Percentiles rank a stretch among this genome's conserved stretches.
phyloP scores from a whole-genome alignment of 129 eudicot genomes.

The Pulicaria dysenterica region DNA sequence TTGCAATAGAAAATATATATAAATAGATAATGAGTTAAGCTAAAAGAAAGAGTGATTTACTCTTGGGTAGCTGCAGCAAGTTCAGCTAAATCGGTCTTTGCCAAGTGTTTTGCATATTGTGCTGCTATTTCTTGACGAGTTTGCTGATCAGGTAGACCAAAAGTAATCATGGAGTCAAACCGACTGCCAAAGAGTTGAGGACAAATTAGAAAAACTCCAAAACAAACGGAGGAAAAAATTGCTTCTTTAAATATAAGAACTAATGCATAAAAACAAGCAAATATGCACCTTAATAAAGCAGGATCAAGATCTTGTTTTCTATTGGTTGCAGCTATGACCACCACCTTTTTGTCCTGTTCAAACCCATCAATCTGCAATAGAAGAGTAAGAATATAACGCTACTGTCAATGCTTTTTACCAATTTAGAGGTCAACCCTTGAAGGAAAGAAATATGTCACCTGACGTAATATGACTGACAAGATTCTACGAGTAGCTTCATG shows the following conservation, averaged over 20 bases:
- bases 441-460: slow-evolving; percentile 46
- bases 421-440: neutral
- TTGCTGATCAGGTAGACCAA: slow-evolving; percentile 84
- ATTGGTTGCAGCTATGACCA: slow-evolving; percentile 95
- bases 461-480: slow-evolving; percentile 86
- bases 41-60: slow-evolving; percentile 43
- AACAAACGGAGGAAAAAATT: neutral
- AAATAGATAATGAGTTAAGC: neutral
- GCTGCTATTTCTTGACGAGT: slow-evolving; percentile 88
- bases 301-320: slow-evolving; percentile 98
- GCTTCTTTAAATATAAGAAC: neutral
- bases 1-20: neutral
- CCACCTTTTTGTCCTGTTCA: slow-evolving; percentile 98
- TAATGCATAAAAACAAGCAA: slow-evolving; percentile 11
- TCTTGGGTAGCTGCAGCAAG: slow-evolving; percentile 72
- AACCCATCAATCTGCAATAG: slow-evolving; percentile 88
- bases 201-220: slow-evolving; percentile 13
- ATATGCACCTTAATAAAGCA: slow-evolving; percentile 77
- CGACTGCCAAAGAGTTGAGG: slow-evolving; percentile 55
- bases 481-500: slow-evolving; percentile 98
- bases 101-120: slow-evolving; percentile 92
- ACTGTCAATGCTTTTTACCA: neutral
- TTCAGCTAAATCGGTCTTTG: slow-evolving; percentile 71
- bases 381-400: neutral
- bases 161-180: slow-evolving; percentile 89